Evolutionary conservation across 805 yeast genomes (phyloP), one percentile per base, ranked within the genome.

Genomic region (Nematodospora valgi): DNA sequence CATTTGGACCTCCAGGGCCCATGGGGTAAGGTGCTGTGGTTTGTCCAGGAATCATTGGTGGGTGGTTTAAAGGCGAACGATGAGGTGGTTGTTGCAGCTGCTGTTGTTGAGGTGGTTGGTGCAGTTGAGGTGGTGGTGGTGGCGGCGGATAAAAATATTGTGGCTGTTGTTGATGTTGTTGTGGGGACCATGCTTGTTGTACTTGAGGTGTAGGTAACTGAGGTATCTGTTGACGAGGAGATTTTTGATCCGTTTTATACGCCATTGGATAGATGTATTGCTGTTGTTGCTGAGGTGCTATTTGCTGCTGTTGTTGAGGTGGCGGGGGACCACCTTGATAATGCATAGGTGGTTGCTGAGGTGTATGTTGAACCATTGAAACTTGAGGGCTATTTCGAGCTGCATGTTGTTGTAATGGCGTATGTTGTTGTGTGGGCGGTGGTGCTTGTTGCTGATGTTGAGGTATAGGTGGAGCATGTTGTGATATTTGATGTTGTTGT

Each of bases 1-100:
- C 56, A n/a, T 39, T 44, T n/a, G 52, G 57, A 8, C 52, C 52
- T 5, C 46, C 49, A 13, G 48, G 56, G n/a, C 60, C 67, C 7
- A 59, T 56, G 13, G 56, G 52, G n/a, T 48, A 54, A 7, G 43
- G 39, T 7, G 46, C 52, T 6, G 40, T 30, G 9, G 28, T 23
- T 41, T n/a, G n/a, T n/a, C n/a, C 34, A 11, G 46, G 50, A 21
- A 43, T 36, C 24, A 35, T 43, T n/a, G 34, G 44, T 12, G 49
- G 44, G 6, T 46, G 51, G 38, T 40, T 44, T 38, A 47, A 47
- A 6, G 60, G 59, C n/a, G 57, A 48, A 11, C 51, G 45, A 23
- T 34, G 43, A 22, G 37, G 48, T 12, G 33, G 41, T 14, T 17
- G 38, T 18, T 24, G 28, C 15, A 31, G 35, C n/a, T 20, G 39